phyloP scores from a whole-genome alignment of 305 asterid genomes.

The Fraxinus platypoda region DNA sequence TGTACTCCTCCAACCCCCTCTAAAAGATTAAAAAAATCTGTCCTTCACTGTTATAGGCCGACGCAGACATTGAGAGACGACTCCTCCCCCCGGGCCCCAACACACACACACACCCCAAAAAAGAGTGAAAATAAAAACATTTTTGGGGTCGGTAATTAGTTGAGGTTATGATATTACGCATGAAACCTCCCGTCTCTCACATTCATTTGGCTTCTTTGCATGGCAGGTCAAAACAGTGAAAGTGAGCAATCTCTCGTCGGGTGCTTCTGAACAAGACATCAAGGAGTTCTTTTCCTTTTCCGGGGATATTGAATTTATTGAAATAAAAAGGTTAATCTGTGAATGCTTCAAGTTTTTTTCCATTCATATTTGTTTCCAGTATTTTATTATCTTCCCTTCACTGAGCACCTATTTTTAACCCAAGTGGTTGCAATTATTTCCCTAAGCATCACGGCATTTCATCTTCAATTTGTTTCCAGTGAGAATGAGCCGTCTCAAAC shows the following conservation, averaged over 20 bases:
- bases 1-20: background rate
- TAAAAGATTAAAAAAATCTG: background rate
- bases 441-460: slow-evolving; percentile 5
- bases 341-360: background rate
- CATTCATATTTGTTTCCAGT: background rate
- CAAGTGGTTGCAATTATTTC: slow-evolving; percentile 4
- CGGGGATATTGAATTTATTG: slow-evolving; percentile 64
- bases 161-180: background rate
- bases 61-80: background rate
- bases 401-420: background rate
- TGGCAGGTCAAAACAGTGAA: slow-evolving; percentile 64
- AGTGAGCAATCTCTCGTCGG: slow-evolving; percentile 68
- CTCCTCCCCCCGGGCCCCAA: background rate
- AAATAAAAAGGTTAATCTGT: slow-evolving; percentile 52
- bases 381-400: background rate
- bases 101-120: background rate
- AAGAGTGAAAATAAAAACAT: background rate
- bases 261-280: slow-evolving; percentile 69
- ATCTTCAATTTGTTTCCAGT: slow-evolving; percentile 31
- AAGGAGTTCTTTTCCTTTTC: slow-evolving; percentile 86
- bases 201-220: background rate
- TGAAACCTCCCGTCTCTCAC: background rate
- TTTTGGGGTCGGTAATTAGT: background rate
- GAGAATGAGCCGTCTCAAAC: slow-evolving; percentile 62
- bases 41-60: background rate